Evolutionary conservation across 176 grass and related monocot genomes (phyloP).

Genomic region (Metroxylon sagu): DNA sequence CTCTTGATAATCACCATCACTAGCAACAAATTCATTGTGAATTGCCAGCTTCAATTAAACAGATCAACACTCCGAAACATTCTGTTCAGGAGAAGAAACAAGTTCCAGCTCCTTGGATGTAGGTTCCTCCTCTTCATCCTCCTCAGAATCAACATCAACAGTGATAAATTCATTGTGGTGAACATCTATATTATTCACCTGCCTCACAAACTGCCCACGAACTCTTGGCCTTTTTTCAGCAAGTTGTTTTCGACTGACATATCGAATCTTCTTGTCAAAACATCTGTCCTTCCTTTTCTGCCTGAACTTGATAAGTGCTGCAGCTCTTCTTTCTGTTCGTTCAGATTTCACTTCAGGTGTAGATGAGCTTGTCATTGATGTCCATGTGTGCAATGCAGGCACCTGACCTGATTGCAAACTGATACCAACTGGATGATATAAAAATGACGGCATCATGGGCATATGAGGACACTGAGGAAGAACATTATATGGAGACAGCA

Average conservation of each 20-base stretch:
- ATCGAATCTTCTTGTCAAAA: slow-evolving; percentile 97
- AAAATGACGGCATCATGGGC: slow-evolving; percentile 48
- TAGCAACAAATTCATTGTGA: too few relatives aligned
- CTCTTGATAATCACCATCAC: too few relatives aligned
- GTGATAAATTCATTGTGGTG: slow-evolving; percentile 24
- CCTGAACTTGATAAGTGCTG: slow-evolving; percentile 88
- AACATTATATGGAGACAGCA: slow-evolving; percentile 57
- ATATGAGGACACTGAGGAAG: slow-evolving; percentile 43
- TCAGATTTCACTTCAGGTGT: slow-evolving; percentile 38
- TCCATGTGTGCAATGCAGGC: slow-evolving; percentile 31
- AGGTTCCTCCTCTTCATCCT: slow-evolving; percentile 52
- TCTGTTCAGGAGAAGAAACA: slow-evolving; percentile 57
- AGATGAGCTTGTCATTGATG: slow-evolving; percentile 34
- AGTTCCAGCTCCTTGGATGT: slow-evolving; percentile 54
- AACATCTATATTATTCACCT: slow-evolving; percentile 44
- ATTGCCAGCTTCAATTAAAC: neutral
- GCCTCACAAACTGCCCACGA: slow-evolving; percentile 82
- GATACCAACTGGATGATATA: slow-evolving; percentile 41
- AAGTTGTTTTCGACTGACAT: slow-evolving; percentile 70
- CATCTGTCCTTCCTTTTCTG: slow-evolving; percentile 84
- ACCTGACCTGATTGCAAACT: slow-evolving; percentile 54
- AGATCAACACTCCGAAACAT: slow-evolving; percentile 3
- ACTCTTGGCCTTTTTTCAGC: slow-evolving; percentile 82
- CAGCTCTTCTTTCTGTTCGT: slow-evolving; percentile 51
- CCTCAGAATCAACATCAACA: slow-evolving; percentile 66